Conservation (phyloP, 768 basidiomycete genomes). For the Termitomyces sp. region DNA sequence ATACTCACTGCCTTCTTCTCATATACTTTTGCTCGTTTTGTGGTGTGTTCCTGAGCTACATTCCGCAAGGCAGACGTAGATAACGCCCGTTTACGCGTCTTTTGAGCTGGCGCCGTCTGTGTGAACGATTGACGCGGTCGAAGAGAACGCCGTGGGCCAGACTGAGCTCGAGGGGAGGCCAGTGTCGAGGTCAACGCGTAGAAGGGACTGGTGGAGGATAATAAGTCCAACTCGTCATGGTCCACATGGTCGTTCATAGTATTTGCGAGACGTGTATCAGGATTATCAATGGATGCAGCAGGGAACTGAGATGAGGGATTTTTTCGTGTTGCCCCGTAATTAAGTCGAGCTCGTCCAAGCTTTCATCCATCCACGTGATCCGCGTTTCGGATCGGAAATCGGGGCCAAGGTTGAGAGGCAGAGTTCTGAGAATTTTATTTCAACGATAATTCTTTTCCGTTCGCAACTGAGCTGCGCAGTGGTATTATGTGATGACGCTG, state of each 20-base stretch:
- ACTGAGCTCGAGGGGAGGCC: background rate
- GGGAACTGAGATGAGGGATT: background rate
- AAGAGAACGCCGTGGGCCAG: conserved; percentile 7
- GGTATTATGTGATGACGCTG: background rate
- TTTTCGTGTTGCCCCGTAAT: background rate
- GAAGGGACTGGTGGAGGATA: background rate
- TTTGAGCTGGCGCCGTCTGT: background rate
- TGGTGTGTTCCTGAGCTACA: conserved; percentile 19
- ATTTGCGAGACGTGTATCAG: background rate
- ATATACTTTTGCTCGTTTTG: conserved; percentile 21
- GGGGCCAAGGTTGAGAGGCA: too few species aligned
- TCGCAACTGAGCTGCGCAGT: background rate
- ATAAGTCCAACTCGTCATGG: conserved; percentile 10
- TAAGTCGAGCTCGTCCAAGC: background rate
- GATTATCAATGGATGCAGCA: too few species aligned
- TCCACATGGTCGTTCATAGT: background rate
- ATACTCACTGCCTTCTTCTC: conserved; percentile 34
- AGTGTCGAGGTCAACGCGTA: conserved; percentile 1
- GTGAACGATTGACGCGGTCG: conserved; percentile 11
- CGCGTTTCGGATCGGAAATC: background rate
- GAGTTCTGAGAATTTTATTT: background rate
- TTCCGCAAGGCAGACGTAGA: conserved; percentile 8
- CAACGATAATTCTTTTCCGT: background rate
- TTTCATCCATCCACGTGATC: background rate
- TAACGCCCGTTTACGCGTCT: conserved; percentile 14